Evolutionary conservation across 1,139 yeast species (phyloP), one percentile per base, ranked within the genome.

Genomic region (Citeromyces hawaiiensis): DNA sequence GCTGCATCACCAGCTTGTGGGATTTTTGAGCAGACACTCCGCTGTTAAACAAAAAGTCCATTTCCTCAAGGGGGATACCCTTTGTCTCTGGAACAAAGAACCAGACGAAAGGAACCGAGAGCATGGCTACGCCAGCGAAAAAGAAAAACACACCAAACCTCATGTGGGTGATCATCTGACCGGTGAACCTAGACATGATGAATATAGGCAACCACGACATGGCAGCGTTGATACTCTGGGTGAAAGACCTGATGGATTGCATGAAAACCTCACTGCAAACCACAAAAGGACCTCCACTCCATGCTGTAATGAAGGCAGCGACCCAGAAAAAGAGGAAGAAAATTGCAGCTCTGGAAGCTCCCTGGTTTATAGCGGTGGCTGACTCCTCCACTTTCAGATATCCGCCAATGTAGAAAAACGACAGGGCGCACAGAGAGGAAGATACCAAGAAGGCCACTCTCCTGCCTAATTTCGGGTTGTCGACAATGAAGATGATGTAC

Each of bases 221-320:
- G 4, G 69, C 56, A 1, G 72, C 66, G 44, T 66, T 66, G 36
- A 67, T 53, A n/a, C 70, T 62, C 45, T 64, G 66, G 4, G 66
- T 61, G 11, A 65, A 59, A 10, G 63, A 61, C 46, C 72, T 54
- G 32, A 66, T 60, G 33, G 63, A 63, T 40, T 60, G 62, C 14
- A 66, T 63, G 48, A 65, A 68, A 5, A 67, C 60, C 44, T 68
- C 73, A 4, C 71, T 59, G 47, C 67, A 63, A 48, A 54, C 52
- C 17, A 70, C 70, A 62, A 71, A 67, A 8, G 71, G 70, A 2
- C 70, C 68, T 32, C 73, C 74, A 40, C 65, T 60, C 66, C 72
- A 66, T 7, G 68, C 57, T 25, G 57, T 47, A 3, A 69, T 70
- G 46, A 63, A 68, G 36, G 59, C 56, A 25, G 65, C 45, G 1